These are phyloP conservation scores for Cylindrotheca fusiformis DNA, from an alignment of 108 stramenopile genomes.

Conservation along the genomic window DNA sequence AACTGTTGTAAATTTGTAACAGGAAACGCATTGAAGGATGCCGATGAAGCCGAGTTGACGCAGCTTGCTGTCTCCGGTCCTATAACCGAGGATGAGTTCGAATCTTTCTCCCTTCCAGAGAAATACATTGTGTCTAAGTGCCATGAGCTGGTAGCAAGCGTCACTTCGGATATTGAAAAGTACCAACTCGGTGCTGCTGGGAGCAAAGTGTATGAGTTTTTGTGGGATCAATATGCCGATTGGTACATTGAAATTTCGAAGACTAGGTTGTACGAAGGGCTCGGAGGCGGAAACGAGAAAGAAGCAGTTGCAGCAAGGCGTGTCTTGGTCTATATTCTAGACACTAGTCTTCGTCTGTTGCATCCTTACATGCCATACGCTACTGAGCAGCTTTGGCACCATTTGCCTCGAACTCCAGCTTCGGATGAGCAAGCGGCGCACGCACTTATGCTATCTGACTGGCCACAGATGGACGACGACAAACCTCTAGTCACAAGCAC, in stretches of 20 bases:
- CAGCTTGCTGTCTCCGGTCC: slow-evolving; percentile 72
- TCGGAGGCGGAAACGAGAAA: slow-evolving; percentile 65
- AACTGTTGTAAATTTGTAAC: slow-evolving; percentile 94
- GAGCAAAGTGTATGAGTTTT: slow-evolving; percentile 89
- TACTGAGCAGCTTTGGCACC: slow-evolving; percentile 98
- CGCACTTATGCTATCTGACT: slow-evolving; percentile 83
- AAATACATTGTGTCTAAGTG: slow-evolving; percentile 90
- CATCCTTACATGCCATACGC: slow-evolving; percentile 99
- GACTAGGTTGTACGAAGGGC: slow-evolving; percentile 82
- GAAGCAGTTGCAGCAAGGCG: slow-evolving; percentile 80
- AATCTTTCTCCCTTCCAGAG: slow-evolving; percentile 75
- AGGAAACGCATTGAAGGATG: slow-evolving; percentile 80
- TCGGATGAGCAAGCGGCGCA: slow-evolving; percentile 55
- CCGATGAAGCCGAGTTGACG: slow-evolving; percentile 47
- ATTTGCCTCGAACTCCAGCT: slow-evolving; percentile 68
- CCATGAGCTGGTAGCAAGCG: slow-evolving; percentile 76
- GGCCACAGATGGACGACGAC: slow-evolving; percentile 84
- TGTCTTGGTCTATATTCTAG: slow-evolving; percentile 93
- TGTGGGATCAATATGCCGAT: slow-evolving; percentile 97
- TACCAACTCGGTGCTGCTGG: slow-evolving; percentile 88
- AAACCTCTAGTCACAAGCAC: slow-evolving; percentile 59
- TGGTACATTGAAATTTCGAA: slow-evolving; percentile 97
- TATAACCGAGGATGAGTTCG: slow-evolving; percentile 76
- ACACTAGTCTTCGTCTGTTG: slow-evolving; percentile 88
- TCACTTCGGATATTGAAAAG: slow-evolving; percentile 86